phyloP scores from a whole-genome alignment of 176 grass and related monocot species.

The Aegilops speltoides region DNA sequence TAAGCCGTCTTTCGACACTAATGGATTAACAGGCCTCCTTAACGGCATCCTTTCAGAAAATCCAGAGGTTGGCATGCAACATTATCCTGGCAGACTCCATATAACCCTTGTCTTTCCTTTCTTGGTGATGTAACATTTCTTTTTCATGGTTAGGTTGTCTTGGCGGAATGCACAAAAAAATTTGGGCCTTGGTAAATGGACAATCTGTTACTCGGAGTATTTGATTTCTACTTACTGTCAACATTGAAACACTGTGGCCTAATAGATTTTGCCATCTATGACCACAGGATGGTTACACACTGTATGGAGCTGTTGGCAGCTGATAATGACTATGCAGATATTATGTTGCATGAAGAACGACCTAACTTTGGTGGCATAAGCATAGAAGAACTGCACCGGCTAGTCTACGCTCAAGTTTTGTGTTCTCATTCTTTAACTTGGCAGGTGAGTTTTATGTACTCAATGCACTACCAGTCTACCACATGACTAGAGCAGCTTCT shows the following conservation, averaged over 20 bases:
- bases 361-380: constrained; percentile 79
- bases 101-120: constrained; percentile 7
- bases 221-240: constrained; percentile 11
- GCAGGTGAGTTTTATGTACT: constrained; percentile 69
- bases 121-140: constrained; percentile 28
- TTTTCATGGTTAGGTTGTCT: constrained; percentile 71
- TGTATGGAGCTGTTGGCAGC: constrained; percentile 82
- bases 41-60: constrained; percentile 88
- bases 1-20: constrained; percentile 61
- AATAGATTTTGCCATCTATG: constrained; percentile 34
- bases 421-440: constrained; percentile 94
- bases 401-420: constrained; percentile 92
- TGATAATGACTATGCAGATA: constrained; percentile 78
- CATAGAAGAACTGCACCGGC: constrained; percentile 86
- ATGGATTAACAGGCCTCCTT: constrained; percentile 73
- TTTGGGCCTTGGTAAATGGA: constrained; percentile 90
- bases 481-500: constrained; percentile 21
- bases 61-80: constrained; percentile 62
- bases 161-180: constrained; percentile 79
- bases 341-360: constrained; percentile 75
- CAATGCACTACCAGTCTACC: neutral
- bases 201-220: neutral
- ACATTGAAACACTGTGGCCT: neutral
- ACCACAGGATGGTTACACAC: constrained; percentile 89
- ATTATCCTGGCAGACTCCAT: constrained; percentile 28